Conservation (phyloP, 2,329 filamentous ascomycete genomes). For the Trichothecium sympodiale region DNA sequence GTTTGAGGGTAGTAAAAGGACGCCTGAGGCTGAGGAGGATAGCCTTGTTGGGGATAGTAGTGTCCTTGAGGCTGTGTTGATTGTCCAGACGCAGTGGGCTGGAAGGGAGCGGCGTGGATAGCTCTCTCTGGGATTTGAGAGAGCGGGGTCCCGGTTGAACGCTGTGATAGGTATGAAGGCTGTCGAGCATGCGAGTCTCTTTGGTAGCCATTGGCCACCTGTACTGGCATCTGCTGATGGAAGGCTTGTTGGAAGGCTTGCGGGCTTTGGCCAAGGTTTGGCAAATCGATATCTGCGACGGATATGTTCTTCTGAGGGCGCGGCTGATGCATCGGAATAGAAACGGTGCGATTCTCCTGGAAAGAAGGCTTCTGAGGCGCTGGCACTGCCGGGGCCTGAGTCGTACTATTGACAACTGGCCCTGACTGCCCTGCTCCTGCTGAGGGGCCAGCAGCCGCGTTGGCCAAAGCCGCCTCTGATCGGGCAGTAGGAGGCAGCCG, state of each 20-base stretch:
- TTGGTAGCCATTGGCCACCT: constrained; percentile 47
- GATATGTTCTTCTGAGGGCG: constrained; percentile 91
- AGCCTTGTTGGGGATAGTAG: constrained; percentile 42
- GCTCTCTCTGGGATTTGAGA: constrained; percentile 89
- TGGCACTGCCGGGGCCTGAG: constrained; percentile 46
- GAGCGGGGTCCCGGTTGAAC: constrained; percentile 66
- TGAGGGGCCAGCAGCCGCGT: neutral
- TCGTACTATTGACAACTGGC: constrained; percentile 37
- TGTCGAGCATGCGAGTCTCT: constrained; percentile 55
- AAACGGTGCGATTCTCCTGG: constrained; percentile 42
- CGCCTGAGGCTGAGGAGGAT: constrained; percentile 24
- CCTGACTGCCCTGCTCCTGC: constrained; percentile 7
- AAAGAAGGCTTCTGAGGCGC: constrained; percentile 47
- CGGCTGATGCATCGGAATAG: constrained; percentile 79
- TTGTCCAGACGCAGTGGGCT: constrained; percentile 57
- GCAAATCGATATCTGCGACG: constrained; percentile 83
- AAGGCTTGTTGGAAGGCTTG: constrained; percentile 87
- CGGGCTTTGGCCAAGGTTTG: constrained; percentile 44
- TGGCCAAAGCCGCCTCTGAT: constrained; percentile 9
- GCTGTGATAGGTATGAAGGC: constrained; percentile 58
- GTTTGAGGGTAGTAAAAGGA: constrained; percentile 59
- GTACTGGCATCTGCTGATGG: constrained; percentile 83
- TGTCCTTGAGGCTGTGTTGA: constrained; percentile 28
- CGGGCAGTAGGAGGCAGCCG: constrained; percentile 59
- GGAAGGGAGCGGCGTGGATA: constrained; percentile 83